Base-by-base conservation (phyloP, 2,329 filamentous ascomycete genomes). In the Salinomyces thailandicus region DNA sequence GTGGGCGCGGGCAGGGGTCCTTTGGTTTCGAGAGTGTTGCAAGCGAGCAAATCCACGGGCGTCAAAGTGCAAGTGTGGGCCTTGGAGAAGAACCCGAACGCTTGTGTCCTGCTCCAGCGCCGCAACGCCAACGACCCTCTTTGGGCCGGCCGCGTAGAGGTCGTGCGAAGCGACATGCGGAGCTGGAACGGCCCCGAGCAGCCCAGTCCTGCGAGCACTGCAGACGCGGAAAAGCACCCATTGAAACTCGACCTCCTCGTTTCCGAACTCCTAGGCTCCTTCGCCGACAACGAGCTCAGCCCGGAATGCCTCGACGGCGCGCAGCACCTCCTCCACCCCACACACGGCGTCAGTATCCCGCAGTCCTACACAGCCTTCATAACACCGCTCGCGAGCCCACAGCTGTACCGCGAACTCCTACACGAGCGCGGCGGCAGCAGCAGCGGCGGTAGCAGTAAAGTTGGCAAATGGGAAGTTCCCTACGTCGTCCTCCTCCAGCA, bases 61-160 rank as follows among this genome's bases (percentile, higher is more conserved):
- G 79, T 95, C 3, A 69, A 77, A 14, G 81, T 96, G 34, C 79
- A 87, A 48, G 73, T 93, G 31, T 96, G 86, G 78, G 91, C 85
- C 0, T 77, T 98, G 3, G 91, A 98, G 62, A 98, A 98, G 71
- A 98, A 98, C 61, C 91, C 85, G 3, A 96, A 98, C 54, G 91
- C 91, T 1, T 96, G 89, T 57, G 87, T 98, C 5, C 79, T 95
- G 47, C 74, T 98, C 2, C 77, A 94, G 43, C 74, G 84, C 16
- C 85, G 93, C 55, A 96, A 96, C 54, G 71, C 79, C 45, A 75
- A 72, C 13, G 71, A 77, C 30, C 47, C 51, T 1, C 56, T 63
- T n/a, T 98, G 91, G 91, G 72, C 68, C 39, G 77, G 79, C 15
- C 73, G 72, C 36, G 89, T 95, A 14, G 87, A 79, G 2, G 75